These are phyloP conservation scores for Kwoniella pini DNA, from an alignment of 768 basidiomycete genomes.

Conservation along the genomic window DNA sequence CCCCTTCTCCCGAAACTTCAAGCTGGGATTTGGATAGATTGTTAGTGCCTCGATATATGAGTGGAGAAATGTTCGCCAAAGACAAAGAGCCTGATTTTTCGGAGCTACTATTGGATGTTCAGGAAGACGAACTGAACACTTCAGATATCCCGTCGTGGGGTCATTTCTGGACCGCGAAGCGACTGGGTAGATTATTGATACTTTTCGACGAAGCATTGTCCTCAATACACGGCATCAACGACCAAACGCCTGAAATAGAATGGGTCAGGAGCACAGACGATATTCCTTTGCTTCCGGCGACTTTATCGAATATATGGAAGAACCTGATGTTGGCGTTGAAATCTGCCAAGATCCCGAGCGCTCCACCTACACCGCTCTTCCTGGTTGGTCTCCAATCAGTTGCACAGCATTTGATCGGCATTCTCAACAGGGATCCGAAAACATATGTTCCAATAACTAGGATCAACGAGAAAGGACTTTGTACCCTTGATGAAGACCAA, in stretches of 20 bases:
- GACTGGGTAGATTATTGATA: constrained; percentile 27
- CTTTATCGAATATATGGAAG: constrained; percentile 29
- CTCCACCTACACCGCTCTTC: constrained; percentile 17
- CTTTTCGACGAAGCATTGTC: constrained; percentile 34
- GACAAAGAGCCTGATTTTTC: constrained; percentile 23
- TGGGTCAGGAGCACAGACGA: constrained; percentile 20
- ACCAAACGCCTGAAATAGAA: background rate
- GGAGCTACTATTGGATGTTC: constrained; percentile 27
- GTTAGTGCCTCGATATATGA: constrained; percentile 36
- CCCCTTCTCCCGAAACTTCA: background rate
- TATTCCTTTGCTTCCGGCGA: constrained; percentile 20
- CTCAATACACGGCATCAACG: constrained; percentile 30
- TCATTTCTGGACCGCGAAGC: constrained; percentile 27
- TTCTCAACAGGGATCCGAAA: constrained; percentile 36
- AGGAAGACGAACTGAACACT: constrained; percentile 27
- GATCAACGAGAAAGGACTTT: constrained; percentile 16
- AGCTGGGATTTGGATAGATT: constrained; percentile 41
- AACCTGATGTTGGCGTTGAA: constrained; percentile 36
- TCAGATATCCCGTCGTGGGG: constrained; percentile 46
- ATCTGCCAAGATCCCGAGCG: constrained; percentile 4
- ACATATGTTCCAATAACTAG: constrained; percentile 34
- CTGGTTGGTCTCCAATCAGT: constrained; percentile 25
- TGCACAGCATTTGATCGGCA: constrained; percentile 27
- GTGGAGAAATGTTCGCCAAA: constrained; percentile 30
- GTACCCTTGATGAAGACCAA: constrained; percentile 10